Conservation (phyloP, 2,329 filamentous ascomycete genomes). For the Aspergillus pseudoglaucus region DNA sequence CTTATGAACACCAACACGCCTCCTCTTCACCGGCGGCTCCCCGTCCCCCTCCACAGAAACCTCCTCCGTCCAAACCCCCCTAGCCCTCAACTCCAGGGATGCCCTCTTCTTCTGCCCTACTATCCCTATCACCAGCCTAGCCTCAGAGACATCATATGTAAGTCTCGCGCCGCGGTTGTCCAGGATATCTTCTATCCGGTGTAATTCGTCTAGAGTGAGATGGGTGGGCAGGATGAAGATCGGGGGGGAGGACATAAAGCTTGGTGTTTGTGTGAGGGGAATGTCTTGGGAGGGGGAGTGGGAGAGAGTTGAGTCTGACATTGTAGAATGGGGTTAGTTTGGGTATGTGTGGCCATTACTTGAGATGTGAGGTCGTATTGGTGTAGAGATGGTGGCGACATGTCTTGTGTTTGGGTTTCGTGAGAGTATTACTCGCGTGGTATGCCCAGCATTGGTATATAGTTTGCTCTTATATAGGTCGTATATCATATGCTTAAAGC, state of each 20-base stretch:
- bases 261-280: background rate
- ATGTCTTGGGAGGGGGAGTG: background rate
- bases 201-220: conserved; percentile 57
- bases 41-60: background rate
- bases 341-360: background rate
- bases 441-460: background rate
- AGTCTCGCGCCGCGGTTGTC: conserved; percentile 49
- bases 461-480: no score
- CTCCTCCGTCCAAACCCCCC: conserved; percentile 51
- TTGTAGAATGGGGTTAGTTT: background rate
- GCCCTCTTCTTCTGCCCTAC: conserved; percentile 65
- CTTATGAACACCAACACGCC: conserved; percentile 9
- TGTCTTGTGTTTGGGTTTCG: background rate
- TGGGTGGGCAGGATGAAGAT: conserved; percentile 70
- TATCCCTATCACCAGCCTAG: conserved; percentile 67
- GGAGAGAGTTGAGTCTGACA: background rate
- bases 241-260: conserved; percentile 46
- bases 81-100: conserved; percentile 66
- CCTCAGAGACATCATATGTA: conserved; percentile 66
- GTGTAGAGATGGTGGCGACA: background rate
- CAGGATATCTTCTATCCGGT: conserved; percentile 59
- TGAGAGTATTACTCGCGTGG: background rate
- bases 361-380: background rate
- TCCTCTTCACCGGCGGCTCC: conserved; percentile 22
- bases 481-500: background rate